Base-by-base conservation (phyloP, 768 basidiomycete species). In the Psilocybe azurescens region DNA sequence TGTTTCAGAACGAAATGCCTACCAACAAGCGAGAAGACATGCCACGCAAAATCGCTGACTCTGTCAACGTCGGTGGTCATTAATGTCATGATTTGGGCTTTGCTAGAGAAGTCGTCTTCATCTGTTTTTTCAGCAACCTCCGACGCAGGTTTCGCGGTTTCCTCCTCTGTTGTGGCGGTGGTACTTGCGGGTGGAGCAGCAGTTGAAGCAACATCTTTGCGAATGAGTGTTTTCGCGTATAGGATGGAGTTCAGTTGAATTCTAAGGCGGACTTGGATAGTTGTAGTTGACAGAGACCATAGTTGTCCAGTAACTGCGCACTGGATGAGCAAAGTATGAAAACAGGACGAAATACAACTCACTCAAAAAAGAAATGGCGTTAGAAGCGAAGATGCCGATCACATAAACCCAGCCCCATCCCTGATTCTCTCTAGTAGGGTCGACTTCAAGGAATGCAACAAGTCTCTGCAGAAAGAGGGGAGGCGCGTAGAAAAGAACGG, bases 371-470 rank as follows among this genome's bases (percentile, higher is more conserved):
- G 58, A 59, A 28, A 66, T 24, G 5, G 59, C 66, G 30, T 72
- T 62, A 16, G 69, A 53, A n/a, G 59, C 20, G 56, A 69, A 72
- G 9, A 72, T 59, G 3, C 70, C 70, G 18, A 67, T 53, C 33
- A 70, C 70, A 47, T 68, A 86, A 47, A 89, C 79, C 86, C 86
- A 89, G 2, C 90, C 90, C 88, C 88, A 90, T 2, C 81, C 74
- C 44, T 75, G 76, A 64, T 85, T 72, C 52, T 81, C 76, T 20
- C 89, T 73, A 18, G 74, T 74, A 2, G 85, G 82, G 62, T 89
- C 88, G 2, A 73, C 72, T 69, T 91, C 89, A 14, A 91, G 76
- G 71, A 89, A 90, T 36, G 69, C 64, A 14, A 91, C 80, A 60
- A 90, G 73, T 57, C 78, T 75, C 67, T 81, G 79, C 66, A 91